A percentile compares a stretch with the other conserved stretches of the same genome.
Conservation (phyloP, 1,139 yeast genomes). For the Lodderomyces pseudojiufengensis region DNA sequence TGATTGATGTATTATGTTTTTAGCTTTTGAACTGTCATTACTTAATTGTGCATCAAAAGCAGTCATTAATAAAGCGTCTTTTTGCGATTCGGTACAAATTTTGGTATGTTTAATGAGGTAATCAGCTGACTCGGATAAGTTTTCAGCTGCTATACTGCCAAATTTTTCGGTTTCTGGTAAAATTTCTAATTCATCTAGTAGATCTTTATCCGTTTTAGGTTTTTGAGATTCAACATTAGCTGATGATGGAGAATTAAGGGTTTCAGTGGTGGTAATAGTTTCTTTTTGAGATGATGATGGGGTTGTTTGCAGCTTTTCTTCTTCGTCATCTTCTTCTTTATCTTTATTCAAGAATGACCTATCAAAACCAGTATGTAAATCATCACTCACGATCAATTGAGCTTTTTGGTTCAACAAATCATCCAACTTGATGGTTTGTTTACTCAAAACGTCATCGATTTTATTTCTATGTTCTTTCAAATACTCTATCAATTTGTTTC, state of each 20-base stretch:
- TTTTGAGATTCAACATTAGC: conserved; percentile 7
- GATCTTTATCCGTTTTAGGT: conserved; percentile 21
- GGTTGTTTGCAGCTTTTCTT: conserved; percentile 1
- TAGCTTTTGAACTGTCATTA: conserved; percentile 50
- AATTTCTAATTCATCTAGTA: conserved; percentile 34
- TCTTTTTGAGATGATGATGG: conserved; percentile 8
- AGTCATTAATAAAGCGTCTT: conserved; percentile 89
- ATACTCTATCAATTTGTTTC: conserved; percentile 36
- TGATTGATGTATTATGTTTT: conserved; percentile 73
- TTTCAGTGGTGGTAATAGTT: conserved; percentile 26
- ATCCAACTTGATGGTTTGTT: conserved; percentile 59
- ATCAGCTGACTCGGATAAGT: conserved; percentile 47
- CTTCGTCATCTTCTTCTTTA: conserved; percentile 23
- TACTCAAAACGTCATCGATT: conserved; percentile 59
- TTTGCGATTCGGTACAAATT: conserved; percentile 78
- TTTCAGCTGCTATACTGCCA: conserved; percentile 50
- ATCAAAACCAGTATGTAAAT: conserved; percentile 91
- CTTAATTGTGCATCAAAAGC: conserved; percentile 82
- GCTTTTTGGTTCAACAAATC: conserved; percentile 69
- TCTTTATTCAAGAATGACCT: conserved; percentile 71
- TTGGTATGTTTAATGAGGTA: conserved; percentile 58
- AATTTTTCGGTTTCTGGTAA: conserved; percentile 63
- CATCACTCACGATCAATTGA: conserved; percentile 80
- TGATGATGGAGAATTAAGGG: conserved; percentile 23
- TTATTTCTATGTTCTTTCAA: conserved; percentile 64